These are phyloP conservation scores for Massariosphaeria phaeospora DNA, from an alignment of 495 filamentous ascomycete genomes.

Conservation along the genomic window DNA sequence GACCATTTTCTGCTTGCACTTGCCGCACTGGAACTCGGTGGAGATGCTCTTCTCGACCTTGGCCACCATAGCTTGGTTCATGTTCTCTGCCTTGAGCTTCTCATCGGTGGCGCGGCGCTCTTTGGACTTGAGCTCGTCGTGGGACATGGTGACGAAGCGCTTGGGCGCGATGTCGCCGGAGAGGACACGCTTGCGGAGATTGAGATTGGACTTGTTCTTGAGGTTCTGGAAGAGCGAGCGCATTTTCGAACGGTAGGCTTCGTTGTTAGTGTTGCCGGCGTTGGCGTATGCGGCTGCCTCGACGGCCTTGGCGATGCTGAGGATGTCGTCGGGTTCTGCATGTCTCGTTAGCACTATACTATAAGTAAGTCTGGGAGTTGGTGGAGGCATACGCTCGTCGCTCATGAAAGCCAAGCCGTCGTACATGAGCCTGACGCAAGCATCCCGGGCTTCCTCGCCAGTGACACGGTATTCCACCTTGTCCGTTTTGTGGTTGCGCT, in stretches of 20 bases:
- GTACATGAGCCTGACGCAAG: conserved; percentile 85
- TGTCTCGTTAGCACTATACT: neutral
- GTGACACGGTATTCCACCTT: conserved; percentile 68
- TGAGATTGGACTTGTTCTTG: conserved; percentile 81
- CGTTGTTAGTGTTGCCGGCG: conserved; percentile 54
- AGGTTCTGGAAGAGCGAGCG: conserved; percentile 89
- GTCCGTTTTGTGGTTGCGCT: conserved; percentile 75
- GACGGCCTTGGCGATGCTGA: conserved; percentile 63
- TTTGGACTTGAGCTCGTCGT: conserved; percentile 72
- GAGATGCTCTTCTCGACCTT: conserved; percentile 83
- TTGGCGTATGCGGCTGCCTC: conserved; percentile 66
- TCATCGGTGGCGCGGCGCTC: conserved; percentile 63
- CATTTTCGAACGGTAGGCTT: conserved; percentile 76
- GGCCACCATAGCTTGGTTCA: conserved; percentile 90
- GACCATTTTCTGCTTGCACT: conserved; percentile 88
- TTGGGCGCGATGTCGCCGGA: conserved; percentile 63
- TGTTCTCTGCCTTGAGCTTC: conserved; percentile 77
- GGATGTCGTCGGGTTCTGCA: conserved; percentile 50
- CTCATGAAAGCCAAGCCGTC: conserved; percentile 66
- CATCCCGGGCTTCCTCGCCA: conserved; percentile 65
- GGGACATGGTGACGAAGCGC: conserved; percentile 66
- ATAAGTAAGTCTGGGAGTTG: neutral
- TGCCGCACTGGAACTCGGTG: conserved; percentile 77
- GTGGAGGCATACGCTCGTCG: conserved; percentile 46
- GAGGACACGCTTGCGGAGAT: conserved; percentile 69